These are phyloP conservation scores for Abrus pulchellus DNA, from an alignment of 306 rosid genomes.

Conservation along the genomic window DNA sequence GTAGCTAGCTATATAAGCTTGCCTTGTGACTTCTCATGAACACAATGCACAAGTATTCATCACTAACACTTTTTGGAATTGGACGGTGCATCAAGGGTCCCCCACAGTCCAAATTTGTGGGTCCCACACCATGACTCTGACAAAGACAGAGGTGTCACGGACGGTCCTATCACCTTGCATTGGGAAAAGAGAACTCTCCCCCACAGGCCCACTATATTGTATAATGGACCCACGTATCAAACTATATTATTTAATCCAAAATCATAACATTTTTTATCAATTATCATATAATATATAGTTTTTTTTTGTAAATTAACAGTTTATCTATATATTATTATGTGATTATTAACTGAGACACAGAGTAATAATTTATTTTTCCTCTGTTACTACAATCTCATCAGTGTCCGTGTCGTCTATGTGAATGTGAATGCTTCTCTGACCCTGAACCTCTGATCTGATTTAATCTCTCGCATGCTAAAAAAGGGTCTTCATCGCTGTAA, in stretches of 20 bases:
- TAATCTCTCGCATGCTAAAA: slow-evolving; percentile 59
- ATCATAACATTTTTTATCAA: too few species aligned
- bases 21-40: slow-evolving; percentile 6
- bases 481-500: slow-evolving; percentile 53
- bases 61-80: slow-evolving; percentile 45
- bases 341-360: too few species aligned
- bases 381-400: not conserved
- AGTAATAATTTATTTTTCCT: too few species aligned
- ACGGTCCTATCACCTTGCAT: slow-evolving; percentile 76
- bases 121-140: slow-evolving; percentile 52
- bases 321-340: too few species aligned
- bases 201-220: slow-evolving; percentile 27
- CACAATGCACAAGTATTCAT: slow-evolving; percentile 2
- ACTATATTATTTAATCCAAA: not conserved
- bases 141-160: slow-evolving; percentile 77
- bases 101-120: slow-evolving; percentile 45
- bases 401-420: slow-evolving; percentile 18
- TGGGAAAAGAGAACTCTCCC: slow-evolving; percentile 56
- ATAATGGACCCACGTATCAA: slow-evolving; percentile 40
- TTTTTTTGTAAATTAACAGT: too few species aligned
- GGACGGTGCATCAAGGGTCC: slow-evolving; percentile 52
- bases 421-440: slow-evolving; percentile 36
- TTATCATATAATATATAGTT: too few species aligned
- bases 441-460: slow-evolving; percentile 48
- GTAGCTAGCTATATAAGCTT: too few species aligned